Conservation (phyloP, 2,329 filamentous ascomycete genomes). For the Fusarium euwallaceae region DNA sequence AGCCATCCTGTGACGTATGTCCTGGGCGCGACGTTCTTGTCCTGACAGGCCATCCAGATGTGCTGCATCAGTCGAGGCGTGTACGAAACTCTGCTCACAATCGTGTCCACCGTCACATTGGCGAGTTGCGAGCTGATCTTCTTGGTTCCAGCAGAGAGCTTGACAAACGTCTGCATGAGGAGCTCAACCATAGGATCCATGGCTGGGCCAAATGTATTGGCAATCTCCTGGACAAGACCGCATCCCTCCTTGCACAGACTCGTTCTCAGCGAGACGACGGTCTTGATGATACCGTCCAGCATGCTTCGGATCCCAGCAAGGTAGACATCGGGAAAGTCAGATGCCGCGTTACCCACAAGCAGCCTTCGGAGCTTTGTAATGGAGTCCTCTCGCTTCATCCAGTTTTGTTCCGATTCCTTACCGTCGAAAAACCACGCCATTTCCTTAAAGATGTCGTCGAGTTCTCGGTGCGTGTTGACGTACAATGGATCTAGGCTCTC, state of each 20-base stretch:
- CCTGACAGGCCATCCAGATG: slow-evolving; percentile 83
- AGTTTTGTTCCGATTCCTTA: slow-evolving; percentile 90
- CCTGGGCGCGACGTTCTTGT: slow-evolving; percentile 93
- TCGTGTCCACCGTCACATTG: slow-evolving; percentile 82
- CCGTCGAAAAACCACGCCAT: slow-evolving; percentile 89
- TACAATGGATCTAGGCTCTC: slow-evolving; percentile 84
- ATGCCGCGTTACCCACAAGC: slow-evolving; percentile 84
- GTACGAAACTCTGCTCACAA: slow-evolving; percentile 85
- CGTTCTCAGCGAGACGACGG: slow-evolving; percentile 84
- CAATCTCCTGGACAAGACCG: slow-evolving; percentile 86
- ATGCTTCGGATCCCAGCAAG: slow-evolving; percentile 78
- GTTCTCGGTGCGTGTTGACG: slow-evolving; percentile 84
- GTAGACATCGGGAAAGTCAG: slow-evolving; percentile 80
- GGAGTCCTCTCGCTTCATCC: slow-evolving; percentile 87
- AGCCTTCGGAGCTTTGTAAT: slow-evolving; percentile 82
- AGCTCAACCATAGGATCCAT: slow-evolving; percentile 93
- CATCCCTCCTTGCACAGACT: slow-evolving; percentile 92
- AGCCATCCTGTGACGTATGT: slow-evolving; percentile 86
- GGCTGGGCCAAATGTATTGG: slow-evolving; percentile 78
- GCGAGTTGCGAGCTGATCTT: slow-evolving; percentile 91
- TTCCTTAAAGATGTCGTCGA: slow-evolving; percentile 88
- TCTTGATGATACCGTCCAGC: slow-evolving; percentile 90
- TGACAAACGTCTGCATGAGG: slow-evolving; percentile 88
- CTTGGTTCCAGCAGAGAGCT: slow-evolving; percentile 90
- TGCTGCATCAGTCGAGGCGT: slow-evolving; percentile 87